A percentile compares a stretch with the other conserved stretches of the same genome.
phyloP scores from a whole-genome alignment of 768 basidiomycete genomes.

The Suillus brevipes region DNA sequence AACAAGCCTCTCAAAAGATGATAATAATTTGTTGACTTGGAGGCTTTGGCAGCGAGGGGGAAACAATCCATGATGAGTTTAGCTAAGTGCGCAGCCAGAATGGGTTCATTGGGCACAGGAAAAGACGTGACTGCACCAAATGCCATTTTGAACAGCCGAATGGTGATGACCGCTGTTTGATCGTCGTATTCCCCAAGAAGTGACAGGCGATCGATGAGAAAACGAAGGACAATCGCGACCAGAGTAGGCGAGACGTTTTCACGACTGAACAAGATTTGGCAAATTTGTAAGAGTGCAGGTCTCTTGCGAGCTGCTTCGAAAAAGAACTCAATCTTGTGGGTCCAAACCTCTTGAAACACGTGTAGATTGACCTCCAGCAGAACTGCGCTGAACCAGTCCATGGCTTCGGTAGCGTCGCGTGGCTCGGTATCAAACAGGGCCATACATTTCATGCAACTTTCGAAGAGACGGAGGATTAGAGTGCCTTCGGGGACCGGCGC shows the following conservation, averaged over 20 bases:
- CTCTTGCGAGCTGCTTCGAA: conserved; percentile 78
- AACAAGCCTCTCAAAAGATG: conserved; percentile 90
- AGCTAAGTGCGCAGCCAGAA: conserved; percentile 89
- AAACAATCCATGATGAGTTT: conserved; percentile 97
- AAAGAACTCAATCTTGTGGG: conserved; percentile 88
- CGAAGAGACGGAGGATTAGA: conserved; percentile 86
- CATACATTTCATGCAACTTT: conserved; percentile 82
- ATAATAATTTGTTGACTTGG: conserved; percentile 91
- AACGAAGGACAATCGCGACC: conserved; percentile 84
- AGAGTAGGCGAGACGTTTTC: conserved; percentile 78
- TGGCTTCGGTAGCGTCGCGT: conserved; percentile 71
- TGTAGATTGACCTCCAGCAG: conserved; percentile 84
- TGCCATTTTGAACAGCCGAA: conserved; percentile 94
- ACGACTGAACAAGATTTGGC: conserved; percentile 78
- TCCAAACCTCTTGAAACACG: conserved; percentile 96
- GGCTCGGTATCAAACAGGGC: conserved; percentile 74
- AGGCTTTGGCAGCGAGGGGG: conserved; percentile 87
- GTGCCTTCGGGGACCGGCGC: conserved; percentile 80
- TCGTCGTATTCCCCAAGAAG: conserved; percentile 85
- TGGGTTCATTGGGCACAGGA: conserved; percentile 80
- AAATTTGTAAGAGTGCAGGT: conserved; percentile 77
- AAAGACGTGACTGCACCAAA: conserved; percentile 82
- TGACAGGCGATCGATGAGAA: conserved; percentile 80
- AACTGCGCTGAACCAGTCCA: conserved; percentile 78
- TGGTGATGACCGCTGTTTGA: conserved; percentile 75